phyloP scores from a whole-genome alignment of 2,329 filamentous ascomycete genomes.

The Stylonectria norvegica region DNA sequence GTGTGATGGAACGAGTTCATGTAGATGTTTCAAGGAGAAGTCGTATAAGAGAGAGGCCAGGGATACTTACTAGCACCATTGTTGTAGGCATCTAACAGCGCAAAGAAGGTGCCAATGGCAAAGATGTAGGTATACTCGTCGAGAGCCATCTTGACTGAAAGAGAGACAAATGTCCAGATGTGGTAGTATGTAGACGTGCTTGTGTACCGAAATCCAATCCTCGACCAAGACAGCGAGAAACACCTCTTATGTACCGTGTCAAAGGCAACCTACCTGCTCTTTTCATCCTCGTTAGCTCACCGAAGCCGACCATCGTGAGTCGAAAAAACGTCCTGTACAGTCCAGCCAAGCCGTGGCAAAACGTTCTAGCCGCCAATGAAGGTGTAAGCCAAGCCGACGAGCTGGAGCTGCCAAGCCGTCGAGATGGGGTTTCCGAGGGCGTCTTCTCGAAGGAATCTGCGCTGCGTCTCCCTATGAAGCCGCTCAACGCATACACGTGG shows the following conservation, averaged over 20 bases:
- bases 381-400: background rate
- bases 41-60: conserved; percentile 1
- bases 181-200: background rate
- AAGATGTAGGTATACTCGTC: conserved; percentile 68
- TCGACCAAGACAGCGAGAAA: background rate
- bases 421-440: background rate
- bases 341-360: no score
- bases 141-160: conserved; percentile 49
- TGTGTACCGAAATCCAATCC: background rate
- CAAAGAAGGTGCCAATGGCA: conserved; percentile 72
- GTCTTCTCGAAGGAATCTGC: background rate
- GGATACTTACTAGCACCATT: conserved; percentile 68
- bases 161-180: background rate
- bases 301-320: no score
- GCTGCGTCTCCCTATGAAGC: background rate
- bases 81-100: conserved; percentile 73
- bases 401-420: background rate
- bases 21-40: no score
- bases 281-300: background rate
- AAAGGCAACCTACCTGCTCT: no score
- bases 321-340: no score
- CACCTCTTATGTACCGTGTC: background rate
- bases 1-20: no score
- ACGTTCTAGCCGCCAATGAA: no score
- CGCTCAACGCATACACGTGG: background rate